A percentile compares a stretch with the other conserved stretches of the same genome.
Conservation (phyloP, 768 basidiomycete species). For the Boletus patriciae region DNA sequence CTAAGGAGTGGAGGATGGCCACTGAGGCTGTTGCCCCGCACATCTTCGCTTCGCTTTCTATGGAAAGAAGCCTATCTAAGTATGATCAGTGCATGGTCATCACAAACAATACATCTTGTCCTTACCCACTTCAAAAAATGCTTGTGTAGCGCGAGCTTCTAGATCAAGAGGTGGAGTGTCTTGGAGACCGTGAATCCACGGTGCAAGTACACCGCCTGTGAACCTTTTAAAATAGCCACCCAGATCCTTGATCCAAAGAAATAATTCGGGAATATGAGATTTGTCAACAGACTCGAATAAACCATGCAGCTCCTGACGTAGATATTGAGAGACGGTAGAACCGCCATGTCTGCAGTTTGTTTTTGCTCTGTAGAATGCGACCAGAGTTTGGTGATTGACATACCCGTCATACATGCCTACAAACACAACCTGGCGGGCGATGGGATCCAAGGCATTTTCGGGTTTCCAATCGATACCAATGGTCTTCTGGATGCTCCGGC, state of each 20-base stretch:
- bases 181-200: constrained; percentile 51
- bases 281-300: constrained; percentile 80
- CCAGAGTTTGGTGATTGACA: constrained; percentile 12
- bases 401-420: constrained; percentile 93
- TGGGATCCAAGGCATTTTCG: constrained; percentile 45
- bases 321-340: constrained; percentile 82
- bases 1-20: constrained; percentile 87
- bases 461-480: constrained; percentile 76
- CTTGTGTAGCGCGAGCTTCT: constrained; percentile 80
- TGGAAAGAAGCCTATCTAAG: constrained; percentile 71
- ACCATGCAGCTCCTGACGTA: constrained; percentile 82
- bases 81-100: constrained; percentile 5
- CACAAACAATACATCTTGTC: not conserved
- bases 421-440: constrained; percentile 77
- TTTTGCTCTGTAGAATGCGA: not conserved
- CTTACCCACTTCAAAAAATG: constrained; percentile 77
- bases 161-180: constrained; percentile 55
- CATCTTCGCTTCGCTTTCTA: constrained; percentile 63
- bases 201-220: constrained; percentile 71
- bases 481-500: constrained; percentile 57
- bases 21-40: constrained; percentile 93
- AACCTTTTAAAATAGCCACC: constrained; percentile 94
- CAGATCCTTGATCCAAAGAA: constrained; percentile 70
- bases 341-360: constrained; percentile 78
- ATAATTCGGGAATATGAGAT: constrained; percentile 69